These are phyloP conservation scores for Tuctoria greenei DNA, from an alignment of 176 grass and related monocot species.

Conservation along the genomic window DNA sequence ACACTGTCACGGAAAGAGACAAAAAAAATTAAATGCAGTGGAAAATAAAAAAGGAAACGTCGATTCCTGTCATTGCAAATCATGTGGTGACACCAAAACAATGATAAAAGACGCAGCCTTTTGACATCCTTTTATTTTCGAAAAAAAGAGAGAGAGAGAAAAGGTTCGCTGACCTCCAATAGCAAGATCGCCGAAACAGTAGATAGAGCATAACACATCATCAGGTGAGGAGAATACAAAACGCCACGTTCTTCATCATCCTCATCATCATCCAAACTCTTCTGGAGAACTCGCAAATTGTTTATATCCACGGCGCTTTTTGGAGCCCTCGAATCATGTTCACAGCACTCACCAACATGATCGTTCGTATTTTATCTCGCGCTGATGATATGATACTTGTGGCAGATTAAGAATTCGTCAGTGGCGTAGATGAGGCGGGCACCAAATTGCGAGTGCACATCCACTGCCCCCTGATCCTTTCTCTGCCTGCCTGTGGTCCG, in stretches of 20 bases:
- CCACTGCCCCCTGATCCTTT: slow-evolving; percentile 18
- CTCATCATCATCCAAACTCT: background rate
- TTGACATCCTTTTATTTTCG: background rate
- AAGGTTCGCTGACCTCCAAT: slow-evolving; percentile 20
- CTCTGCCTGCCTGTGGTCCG: background rate
- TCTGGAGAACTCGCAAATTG: slow-evolving; percentile 3
- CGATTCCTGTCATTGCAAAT: background rate
- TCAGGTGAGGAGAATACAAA: background rate
- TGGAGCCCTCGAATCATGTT: background rate
- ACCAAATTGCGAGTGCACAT: slow-evolving; percentile 20
- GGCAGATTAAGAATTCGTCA: slow-evolving; percentile 34
- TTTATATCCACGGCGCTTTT: slow-evolving; percentile 5
- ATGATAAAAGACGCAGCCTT: background rate
- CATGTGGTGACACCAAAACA: background rate
- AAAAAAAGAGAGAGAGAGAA: background rate
- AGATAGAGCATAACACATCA: background rate
- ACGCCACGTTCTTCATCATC: background rate
- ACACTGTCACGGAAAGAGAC: background rate
- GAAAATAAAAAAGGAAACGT: background rate
- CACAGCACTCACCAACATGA: background rate
- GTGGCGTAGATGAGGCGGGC: slow-evolving; percentile 3
- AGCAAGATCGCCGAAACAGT: background rate
- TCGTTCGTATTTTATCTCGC: slow-evolving; percentile 8
- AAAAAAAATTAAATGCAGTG: too few relatives aligned
- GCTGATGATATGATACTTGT: slow-evolving; percentile 11